phyloP scores from a whole-genome alignment of 805 yeast species.

The Myxozyma lipomycoides region DNA sequence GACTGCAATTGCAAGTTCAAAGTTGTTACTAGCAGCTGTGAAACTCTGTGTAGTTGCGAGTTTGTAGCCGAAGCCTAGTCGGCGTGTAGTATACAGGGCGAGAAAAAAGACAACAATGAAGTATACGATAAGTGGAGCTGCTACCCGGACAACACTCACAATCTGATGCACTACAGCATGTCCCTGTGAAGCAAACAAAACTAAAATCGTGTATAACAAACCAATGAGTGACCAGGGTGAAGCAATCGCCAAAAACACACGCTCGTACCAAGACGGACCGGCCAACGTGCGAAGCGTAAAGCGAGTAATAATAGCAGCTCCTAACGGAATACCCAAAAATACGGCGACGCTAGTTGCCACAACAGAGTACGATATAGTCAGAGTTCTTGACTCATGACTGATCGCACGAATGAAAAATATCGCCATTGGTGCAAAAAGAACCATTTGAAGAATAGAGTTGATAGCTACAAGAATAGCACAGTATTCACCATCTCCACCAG shows the following conservation, averaged over 20 bases:
- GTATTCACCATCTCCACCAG: slow-evolving; percentile 47
- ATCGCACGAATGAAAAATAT: slow-evolving; percentile 47
- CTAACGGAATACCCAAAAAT: slow-evolving; percentile 53
- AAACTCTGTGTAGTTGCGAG: slow-evolving; percentile 50
- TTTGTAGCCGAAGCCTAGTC: slow-evolving; percentile 34
- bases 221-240: slow-evolving; percentile 52
- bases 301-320: slow-evolving; percentile 45
- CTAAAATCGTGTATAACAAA: slow-evolving; percentile 48
- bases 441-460: slow-evolving; percentile 50
- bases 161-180: slow-evolving; percentile 46
- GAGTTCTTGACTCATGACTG: slow-evolving; percentile 5
- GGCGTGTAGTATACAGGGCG: slow-evolving; percentile 36
- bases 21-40: slow-evolving; percentile 57
- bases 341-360: slow-evolving; percentile 50
- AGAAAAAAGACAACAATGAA: slow-evolving; percentile 48
- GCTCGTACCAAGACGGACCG: slow-evolving; percentile 34
- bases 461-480: slow-evolving; percentile 52
- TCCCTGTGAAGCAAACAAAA: slow-evolving; percentile 51
- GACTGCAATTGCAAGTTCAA: slow-evolving; percentile 53
- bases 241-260: slow-evolving; percentile 40
- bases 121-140: slow-evolving; percentile 48
- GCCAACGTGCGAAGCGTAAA: slow-evolving; percentile 34
- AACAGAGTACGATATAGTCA: slow-evolving; percentile 34
- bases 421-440: slow-evolving; percentile 51
- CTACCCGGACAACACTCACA: slow-evolving; percentile 48